A percentile compares a stretch with the other conserved stretches of the same genome.
Conservation (phyloP, 345 rosid species). For the Anacardium occidentale region DNA sequence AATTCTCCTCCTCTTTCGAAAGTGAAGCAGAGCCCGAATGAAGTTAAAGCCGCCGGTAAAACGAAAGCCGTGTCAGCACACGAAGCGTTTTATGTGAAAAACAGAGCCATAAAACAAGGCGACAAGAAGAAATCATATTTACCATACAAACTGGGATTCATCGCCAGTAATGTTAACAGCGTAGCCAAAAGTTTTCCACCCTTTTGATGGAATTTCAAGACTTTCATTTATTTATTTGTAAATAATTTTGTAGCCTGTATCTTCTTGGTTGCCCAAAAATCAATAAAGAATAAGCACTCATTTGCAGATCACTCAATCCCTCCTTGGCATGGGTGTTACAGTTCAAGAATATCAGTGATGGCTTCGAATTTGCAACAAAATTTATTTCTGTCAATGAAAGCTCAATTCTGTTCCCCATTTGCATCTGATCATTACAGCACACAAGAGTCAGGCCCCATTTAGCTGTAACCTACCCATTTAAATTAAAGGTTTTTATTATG, state of each 20-base stretch:
- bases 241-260: not conserved
- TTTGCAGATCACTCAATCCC: not conserved
- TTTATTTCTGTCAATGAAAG: too few species aligned
- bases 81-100: constrained; percentile 67
- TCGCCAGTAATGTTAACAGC: constrained; percentile 37
- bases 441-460: too few species aligned
- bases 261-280: not conserved
- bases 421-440: too few species aligned
- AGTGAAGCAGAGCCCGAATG: constrained; percentile 1
- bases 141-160: constrained; percentile 76
- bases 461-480: too few species aligned
- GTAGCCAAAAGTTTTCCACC: constrained; percentile 38
- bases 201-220: constrained; percentile 22
- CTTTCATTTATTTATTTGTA: not conserved
- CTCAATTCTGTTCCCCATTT: too few species aligned
- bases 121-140: constrained; percentile 61
- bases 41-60: constrained; percentile 21
- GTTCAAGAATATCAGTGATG: too few species aligned
- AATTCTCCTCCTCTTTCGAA: not conserved
- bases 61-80: constrained; percentile 46
- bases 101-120: constrained; percentile 52
- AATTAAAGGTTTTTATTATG: too few species aligned
- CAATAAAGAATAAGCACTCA: not conserved
- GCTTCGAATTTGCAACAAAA: too few species aligned
- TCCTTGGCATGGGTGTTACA: too few species aligned